Evolutionary conservation across 2,329 filamentous ascomycete species (phyloP), one percentile per base, ranked within the genome.

Genomic region (Aspergillus fijiensis): DNA sequence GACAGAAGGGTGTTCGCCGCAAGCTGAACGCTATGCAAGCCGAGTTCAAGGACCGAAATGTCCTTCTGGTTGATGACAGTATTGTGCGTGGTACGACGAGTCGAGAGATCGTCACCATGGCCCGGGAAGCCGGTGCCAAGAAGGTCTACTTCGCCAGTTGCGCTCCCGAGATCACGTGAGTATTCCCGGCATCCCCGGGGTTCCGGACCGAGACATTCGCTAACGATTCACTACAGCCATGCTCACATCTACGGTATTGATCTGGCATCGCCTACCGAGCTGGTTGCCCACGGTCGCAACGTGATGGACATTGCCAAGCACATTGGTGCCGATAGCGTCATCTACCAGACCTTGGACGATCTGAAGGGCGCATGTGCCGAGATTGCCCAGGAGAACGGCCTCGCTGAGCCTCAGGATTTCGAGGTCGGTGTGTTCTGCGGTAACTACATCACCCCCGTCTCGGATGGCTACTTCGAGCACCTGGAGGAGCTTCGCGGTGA

Each of bases 381-480:
- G 66, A 84, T 91, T 4, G 87, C 86, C 5, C 68, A 69, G 35
- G 75, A 62, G 83, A 87, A 54, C 79, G 84, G 58, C 77, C 84
- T 62, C 78, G 80, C 35, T 73, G 85, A 68, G 81, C 78, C 77
- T 4, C 67, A 84, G 64, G 81, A 88, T 58, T 97, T 97, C 66
- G 94, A 98, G 73, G 87, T 96, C 2, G 93, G 94, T 57, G 93
- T 97, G 9, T 97, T 98, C 79, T 92, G 88, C 71, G 94, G 94
- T 50, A 86, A 87, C 64, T 97, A 97, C 76, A 83, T 91, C 62
- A 97, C 94, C 0, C 86, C 87, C 0, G 89, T 97, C 1, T 85
- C 89, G 1, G 84, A 87, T 6, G 87, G 85, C 42, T 97, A 97
- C 78, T 95, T 97, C 67, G 86, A 91, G 65, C 90, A 92, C 69